phyloP scores from a whole-genome alignment of 2,329 filamentous ascomycete species.

The Colletotrichum sublineola region DNA sequence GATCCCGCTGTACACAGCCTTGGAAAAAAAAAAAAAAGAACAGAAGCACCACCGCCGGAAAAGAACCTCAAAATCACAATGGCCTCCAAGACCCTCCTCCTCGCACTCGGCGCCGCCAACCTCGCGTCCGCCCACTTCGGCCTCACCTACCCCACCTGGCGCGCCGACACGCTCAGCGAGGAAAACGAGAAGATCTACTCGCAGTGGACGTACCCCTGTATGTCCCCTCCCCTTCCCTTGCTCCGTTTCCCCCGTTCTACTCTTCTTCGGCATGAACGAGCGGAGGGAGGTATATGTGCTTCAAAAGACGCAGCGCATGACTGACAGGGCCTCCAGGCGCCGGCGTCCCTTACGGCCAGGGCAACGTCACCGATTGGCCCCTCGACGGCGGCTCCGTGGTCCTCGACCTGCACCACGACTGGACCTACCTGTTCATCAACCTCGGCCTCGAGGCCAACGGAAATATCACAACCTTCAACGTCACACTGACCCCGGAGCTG shows the following conservation, averaged over 20 bases:
- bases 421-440: conserved; percentile 68
- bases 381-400: conserved; percentile 62
- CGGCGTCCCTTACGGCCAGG: conserved; percentile 58
- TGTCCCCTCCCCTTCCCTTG: conserved; percentile 39
- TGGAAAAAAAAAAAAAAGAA: background rate
- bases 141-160: conserved; percentile 62
- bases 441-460: conserved; percentile 60
- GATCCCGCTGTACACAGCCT: conserved; percentile 1
- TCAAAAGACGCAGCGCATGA: background rate
- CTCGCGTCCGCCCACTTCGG: conserved; percentile 63
- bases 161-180: conserved; percentile 60
- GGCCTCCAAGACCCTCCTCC: conserved; percentile 50
- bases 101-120: conserved; percentile 52
- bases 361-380: conserved; percentile 67
- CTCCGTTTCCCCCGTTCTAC: conserved; percentile 3
- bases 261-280: no score
- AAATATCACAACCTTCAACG: conserved; percentile 75
- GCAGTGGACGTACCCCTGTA: conserved; percentile 67
- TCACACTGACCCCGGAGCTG: conserved; percentile 72
- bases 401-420: conserved; percentile 65
- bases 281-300: no score
- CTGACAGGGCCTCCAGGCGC: conserved; percentile 55
- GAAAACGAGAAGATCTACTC: conserved; percentile 56
- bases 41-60: background rate
- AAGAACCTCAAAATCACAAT: conserved; percentile 46